Percentiles rank a stretch among this genome's conserved stretches.
These are phyloP conservation scores for Croton laevigatus DNA, from an alignment of 441 rosid genomes.

Conservation along the genomic window DNA sequence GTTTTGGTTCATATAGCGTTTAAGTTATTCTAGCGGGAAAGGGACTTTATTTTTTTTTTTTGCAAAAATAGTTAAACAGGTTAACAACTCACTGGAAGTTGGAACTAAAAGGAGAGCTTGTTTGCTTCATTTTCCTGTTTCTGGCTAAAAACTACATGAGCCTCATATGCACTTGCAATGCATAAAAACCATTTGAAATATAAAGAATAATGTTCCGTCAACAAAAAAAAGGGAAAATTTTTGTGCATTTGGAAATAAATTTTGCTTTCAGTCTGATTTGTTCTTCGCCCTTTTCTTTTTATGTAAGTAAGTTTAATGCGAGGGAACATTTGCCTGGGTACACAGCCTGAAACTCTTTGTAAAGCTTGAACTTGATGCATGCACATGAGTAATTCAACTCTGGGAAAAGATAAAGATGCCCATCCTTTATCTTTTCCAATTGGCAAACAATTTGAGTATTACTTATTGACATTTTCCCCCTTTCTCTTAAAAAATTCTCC, in stretches of 20 bases:
- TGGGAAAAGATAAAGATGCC: not conserved
- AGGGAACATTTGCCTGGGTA: not conserved
- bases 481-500: not conserved
- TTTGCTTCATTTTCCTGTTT: not conserved
- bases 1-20: no score
- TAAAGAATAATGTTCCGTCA: not conserved
- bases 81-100: not conserved
- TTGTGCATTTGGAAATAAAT: not conserved
- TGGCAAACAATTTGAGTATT: slow-evolving; percentile 7
- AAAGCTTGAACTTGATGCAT: slow-evolving; percentile 9
- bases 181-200: not conserved
- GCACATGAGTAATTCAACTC: slow-evolving; percentile 6
- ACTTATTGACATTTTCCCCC: not conserved
- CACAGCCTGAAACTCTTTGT: not conserved
- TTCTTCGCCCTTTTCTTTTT: not conserved
- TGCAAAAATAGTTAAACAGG: not conserved
- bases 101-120: not conserved
- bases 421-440: not conserved
- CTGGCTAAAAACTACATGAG: not conserved
- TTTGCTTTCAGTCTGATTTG: not conserved
- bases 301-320: not conserved
- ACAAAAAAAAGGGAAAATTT: no score
- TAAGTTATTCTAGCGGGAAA: no score
- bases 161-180: not conserved
- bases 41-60: no score